Evolutionary conservation across 139 green algal species (phyloP), one percentile per base, ranked within the genome.

Genomic region (Chlamydomonas asymmetrica): DNA sequence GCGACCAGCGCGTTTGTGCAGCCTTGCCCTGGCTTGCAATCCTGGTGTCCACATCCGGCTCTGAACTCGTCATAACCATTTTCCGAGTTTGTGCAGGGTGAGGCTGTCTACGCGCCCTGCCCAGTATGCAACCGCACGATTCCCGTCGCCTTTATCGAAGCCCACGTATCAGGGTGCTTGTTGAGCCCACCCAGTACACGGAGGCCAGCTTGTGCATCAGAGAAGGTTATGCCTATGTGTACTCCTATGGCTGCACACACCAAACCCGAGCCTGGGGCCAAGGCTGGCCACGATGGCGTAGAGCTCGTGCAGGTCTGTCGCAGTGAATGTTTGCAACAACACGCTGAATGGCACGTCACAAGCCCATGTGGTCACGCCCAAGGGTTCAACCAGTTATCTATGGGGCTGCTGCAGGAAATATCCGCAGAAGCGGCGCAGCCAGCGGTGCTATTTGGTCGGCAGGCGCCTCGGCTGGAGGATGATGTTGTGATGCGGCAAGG

Each of bases 161-260:
- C 71, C 1, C 71, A 77, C 52, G 59, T 77, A 27, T 70, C 38
- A 41, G n/a, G 39, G 8, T 77, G 71, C 31, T 59, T 77, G 29
- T 20, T 54, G 4, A 75, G n/a, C 5, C 69, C 63, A 45, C 23
- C 5, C n/a, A n/a, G n/a, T n/a, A n/a, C n/a, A n/a, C n/a, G n/a
- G n/a, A n/a, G n/a, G n/a, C n/a, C n/a, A n/a, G n/a, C n/a, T n/a
- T n/a, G n/a, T n/a, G n/a, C n/a, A n/a, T n/a, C n/a, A n/a, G n/a
- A n/a, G n/a, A n/a, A n/a, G n/a, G n/a, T n/a, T n/a, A n/a, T n/a
- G n/a, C n/a, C n/a, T n/a, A n/a, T n/a, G n/a, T n/a, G n/a, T n/a
- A n/a, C n/a, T n/a, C 8, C 2, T 34, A 41, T 20, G 32, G 59
- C 59, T 40, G 0, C 10, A 20, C 35, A 64, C 29, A 29, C 38